phyloP scores from a whole-genome alignment of 140 eudicot genomes.

The Ambrosia hybrid region DNA sequence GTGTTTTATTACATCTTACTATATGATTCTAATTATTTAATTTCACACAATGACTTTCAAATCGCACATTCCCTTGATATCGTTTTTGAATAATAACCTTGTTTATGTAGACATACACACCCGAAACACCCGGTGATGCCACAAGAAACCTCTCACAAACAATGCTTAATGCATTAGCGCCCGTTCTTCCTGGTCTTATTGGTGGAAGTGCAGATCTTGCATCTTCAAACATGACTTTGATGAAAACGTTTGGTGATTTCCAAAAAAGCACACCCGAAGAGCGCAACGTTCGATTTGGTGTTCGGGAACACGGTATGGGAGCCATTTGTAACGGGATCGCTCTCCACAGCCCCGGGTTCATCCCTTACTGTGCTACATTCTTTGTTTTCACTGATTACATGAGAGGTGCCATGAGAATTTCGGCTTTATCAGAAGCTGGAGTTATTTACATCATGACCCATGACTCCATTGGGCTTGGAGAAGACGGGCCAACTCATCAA shows the following conservation, averaged over 20 bases:
- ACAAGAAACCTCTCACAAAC: constrained; percentile 85
- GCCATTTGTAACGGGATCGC: constrained; percentile 91
- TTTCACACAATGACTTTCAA: background rate
- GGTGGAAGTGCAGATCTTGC: constrained; percentile 99
- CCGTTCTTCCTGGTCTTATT: constrained; percentile 80
- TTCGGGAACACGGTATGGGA: constrained; percentile 98
- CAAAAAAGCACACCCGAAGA: constrained; percentile 91
- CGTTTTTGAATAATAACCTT: background rate
- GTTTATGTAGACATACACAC: constrained; percentile 72
- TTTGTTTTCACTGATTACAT: constrained; percentile 93
- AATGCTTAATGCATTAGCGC: constrained; percentile 74
- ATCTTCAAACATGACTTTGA: constrained; percentile 91
- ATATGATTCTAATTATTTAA: too few species aligned
- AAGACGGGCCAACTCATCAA: constrained; percentile 97
- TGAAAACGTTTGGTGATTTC: constrained; percentile 89
- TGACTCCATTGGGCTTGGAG: constrained; percentile 88
- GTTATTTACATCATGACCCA: constrained; percentile 96
- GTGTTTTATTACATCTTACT: background rate
- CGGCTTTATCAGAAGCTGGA: constrained; percentile 85
- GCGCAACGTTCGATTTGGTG: constrained; percentile 87
- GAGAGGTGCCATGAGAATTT: constrained; percentile 90
- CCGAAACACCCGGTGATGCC: constrained; percentile 82
- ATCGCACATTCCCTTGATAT: background rate
- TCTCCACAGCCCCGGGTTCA: constrained; percentile 81
- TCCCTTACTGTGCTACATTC: constrained; percentile 96